Percentiles rank a stretch among this genome's conserved stretches.
Conservation (phyloP, 75 land plant species). For the Selaginella moellendorffii region DNA sequence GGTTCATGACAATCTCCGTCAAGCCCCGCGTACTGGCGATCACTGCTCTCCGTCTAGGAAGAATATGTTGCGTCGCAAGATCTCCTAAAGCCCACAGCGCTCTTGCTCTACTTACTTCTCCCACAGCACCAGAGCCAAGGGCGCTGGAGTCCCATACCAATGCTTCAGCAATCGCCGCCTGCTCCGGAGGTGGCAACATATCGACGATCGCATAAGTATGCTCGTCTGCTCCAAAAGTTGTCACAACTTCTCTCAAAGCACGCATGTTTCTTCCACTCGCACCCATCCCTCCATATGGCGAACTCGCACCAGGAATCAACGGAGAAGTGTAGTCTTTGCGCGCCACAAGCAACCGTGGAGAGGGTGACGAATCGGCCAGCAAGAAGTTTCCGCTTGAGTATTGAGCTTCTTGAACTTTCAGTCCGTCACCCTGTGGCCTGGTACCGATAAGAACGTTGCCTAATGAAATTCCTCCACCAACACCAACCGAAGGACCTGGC, state of each 20-base stretch:
- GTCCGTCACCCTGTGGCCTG: constrained; percentile 47
- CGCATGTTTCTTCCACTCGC: constrained; percentile 37
- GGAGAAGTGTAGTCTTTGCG: constrained; percentile 49
- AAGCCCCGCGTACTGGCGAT: constrained; percentile 86
- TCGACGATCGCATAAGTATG: constrained; percentile 78
- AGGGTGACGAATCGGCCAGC: constrained; percentile 80
- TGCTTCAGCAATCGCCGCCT: constrained; percentile 44
- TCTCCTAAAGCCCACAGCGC: constrained; percentile 88
- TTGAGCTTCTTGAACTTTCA: constrained; percentile 74
- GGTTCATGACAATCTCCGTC: constrained; percentile 83
- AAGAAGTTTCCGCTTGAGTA: constrained; percentile 66
- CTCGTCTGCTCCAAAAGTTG: constrained; percentile 61
- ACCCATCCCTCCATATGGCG: constrained; percentile 21
- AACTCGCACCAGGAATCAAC: constrained; percentile 25
- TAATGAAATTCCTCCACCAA: constrained; percentile 38
- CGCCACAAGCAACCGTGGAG: constrained; percentile 60
- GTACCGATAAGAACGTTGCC: constrained; percentile 44
- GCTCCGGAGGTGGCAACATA: constrained; percentile 65
- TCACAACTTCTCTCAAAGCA: constrained; percentile 66
- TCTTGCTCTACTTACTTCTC: constrained; percentile 25
- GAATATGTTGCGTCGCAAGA: constrained; percentile 76
- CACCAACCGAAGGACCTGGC: constrained; percentile 85
- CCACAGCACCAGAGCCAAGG: constrained; percentile 5
- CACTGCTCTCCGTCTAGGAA: constrained; percentile 71
- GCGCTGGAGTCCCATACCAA: constrained; percentile 25